Evolutionary conservation across 2,329 filamentous ascomycete genomes (phyloP), one percentile per base, ranked within the genome.

Genomic region (Magnaporthiopsis rhizophila): DNA sequence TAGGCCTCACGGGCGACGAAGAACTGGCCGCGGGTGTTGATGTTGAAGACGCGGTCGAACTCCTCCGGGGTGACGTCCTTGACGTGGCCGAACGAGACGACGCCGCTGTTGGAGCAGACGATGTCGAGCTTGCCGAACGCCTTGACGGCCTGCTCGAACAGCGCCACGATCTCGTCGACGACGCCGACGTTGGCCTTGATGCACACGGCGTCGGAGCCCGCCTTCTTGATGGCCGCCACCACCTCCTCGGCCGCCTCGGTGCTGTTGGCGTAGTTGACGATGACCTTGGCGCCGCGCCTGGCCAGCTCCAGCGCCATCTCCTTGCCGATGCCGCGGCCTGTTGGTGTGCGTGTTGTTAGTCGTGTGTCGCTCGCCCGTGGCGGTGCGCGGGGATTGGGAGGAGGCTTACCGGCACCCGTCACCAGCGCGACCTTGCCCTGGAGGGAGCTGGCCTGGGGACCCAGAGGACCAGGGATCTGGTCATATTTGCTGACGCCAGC

Each of bases 1-100:
- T 85, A 87, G 26, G 86, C 85, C 58, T 84, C 82, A 70, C 85
- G 83, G 7, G 83, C 84, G 45, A 87, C 83, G 72, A 87, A 87
- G 76, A 86, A 86, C 73, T 86, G 84, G 9, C 83, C 84, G 24
- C 82, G 76, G 3, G 84, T 79, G 73, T 87, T 86, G 69, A 86
- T 73, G 75, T 79, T 81, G 76, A 87, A 85, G 59, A 86, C 83
- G 65, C 85, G 82, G 72, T 87, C 84, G 72, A 81, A 86, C 72
- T 86, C 85, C 72, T 86, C 83, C 76, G 72, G 68, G 3, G 81
- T 77, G 6, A 86, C 83, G 67, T 86, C 83, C 71, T 81, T 79
- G 26, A 84, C 80, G 73, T 84, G 82, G 67, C 84, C 82, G 78
- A 84, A 86, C 66, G 75, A 79, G 72, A 86, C 84, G 62, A 84